Base-by-base conservation (phyloP, 805 yeast genomes). In the Candida insectorum region DNA sequence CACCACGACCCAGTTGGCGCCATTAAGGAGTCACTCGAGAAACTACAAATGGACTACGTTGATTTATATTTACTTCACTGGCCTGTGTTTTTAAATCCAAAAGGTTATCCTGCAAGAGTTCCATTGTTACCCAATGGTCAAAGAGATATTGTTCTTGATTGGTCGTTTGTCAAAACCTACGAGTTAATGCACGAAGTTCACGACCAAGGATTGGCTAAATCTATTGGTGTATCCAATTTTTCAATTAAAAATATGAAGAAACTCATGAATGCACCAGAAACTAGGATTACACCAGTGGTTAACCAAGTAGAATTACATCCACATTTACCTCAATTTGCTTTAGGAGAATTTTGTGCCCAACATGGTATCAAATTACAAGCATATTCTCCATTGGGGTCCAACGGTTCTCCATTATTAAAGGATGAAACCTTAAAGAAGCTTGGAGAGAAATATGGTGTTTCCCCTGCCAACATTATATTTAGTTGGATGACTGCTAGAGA, bases 61-160 rank as follows among this genome's bases (percentile, higher is more conserved):
- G 95, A 86, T 53, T 62, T 86, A 39, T 79, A 79, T 53, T 69
- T 86, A 51, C 71, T 85, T 54, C 95, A 86, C 60, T 86, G 94
- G 94, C 95, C 95, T 5, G 49, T 48, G 13, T 50, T 57, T 9
- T 55, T 73, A 38, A 71, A 68, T 33, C 57, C 67, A n/a, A 52
- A 61, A 30, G 61, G 62, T 13, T 54, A 54, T 12, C 48, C 62
- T 39, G 48, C 25, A 26, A 49, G 42, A 39, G 48, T 65, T 28
- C 71, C 73, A 31, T 50, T 41, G 13, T 49, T 45, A 26, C 57
- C 57, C 26, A 52, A 51, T 47, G 73, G 67, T 6, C 56, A 56
- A 16, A 58, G 68, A 27, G 61, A 58, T 28, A 51, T 64, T 21
- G 45, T 51, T 10, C 34, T 44, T 12, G 63, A 54, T 32, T 52